These are phyloP conservation scores for Isochrysis galbana DNA, from an alignment of 78 protist genomes.

Conservation along the genomic window DNA sequence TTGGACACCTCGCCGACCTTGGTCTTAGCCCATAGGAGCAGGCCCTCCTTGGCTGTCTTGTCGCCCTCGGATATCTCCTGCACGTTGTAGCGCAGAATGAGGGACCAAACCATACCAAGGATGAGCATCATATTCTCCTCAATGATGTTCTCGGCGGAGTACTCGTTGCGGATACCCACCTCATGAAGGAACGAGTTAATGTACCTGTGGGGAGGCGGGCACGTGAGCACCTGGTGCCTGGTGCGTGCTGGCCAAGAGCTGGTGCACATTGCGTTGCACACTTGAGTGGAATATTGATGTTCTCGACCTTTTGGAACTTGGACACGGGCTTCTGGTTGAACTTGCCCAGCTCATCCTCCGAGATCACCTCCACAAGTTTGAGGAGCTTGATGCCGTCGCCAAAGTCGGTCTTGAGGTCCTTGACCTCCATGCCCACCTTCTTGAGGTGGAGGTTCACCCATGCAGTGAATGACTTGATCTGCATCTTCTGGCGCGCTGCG, in stretches of 20 bases:
- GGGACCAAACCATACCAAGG: slow-evolving; percentile 74
- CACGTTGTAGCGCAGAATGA: slow-evolving; percentile 67
- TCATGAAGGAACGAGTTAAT: background rate
- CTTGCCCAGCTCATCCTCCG: slow-evolving; percentile 64
- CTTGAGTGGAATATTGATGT: slow-evolving; percentile 40
- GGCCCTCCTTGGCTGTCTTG: slow-evolving; percentile 71
- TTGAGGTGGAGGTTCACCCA: slow-evolving; percentile 83
- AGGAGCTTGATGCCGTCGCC: slow-evolving; percentile 75
- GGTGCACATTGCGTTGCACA: no score
- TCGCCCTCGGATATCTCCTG: slow-evolving; percentile 70
- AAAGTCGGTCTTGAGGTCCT: slow-evolving; percentile 69
- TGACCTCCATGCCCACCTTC: slow-evolving; percentile 67
- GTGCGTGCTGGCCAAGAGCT: background rate
- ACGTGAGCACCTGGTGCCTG: background rate
- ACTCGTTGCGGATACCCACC: background rate
- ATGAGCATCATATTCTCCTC: slow-evolving; percentile 60
- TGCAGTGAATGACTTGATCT: slow-evolving; percentile 74
- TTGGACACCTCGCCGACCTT: slow-evolving; percentile 39
- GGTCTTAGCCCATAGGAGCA: slow-evolving; percentile 79
- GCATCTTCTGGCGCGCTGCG: background rate
- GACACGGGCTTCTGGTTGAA: background rate
- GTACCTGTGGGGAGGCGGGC: background rate
- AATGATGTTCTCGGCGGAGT: slow-evolving; percentile 58
- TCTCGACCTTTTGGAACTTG: slow-evolving; percentile 51
- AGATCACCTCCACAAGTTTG: slow-evolving; percentile 75